Base-by-base conservation (phyloP, 805 yeast species). In the Kazachstania psychrophila region DNA sequence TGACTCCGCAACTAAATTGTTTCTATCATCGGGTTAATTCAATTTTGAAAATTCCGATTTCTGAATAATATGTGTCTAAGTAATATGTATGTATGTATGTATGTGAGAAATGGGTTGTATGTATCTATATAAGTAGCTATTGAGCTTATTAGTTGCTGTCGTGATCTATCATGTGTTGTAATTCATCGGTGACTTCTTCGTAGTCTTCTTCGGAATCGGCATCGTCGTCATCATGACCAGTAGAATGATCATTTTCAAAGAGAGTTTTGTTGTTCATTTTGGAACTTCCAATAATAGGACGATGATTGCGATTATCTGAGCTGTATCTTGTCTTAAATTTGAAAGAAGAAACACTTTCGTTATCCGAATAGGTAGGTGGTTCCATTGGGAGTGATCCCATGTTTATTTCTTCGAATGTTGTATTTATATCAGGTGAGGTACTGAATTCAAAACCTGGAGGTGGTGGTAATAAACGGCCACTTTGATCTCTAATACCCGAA, bases 351-450 rank as follows among this genome's bases (percentile, higher is more conserved):
- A 28, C n/a, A 25, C 34, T 23, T 31, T 39, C 35, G 16, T 34
- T 33, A 38, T 53, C 55, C n/a, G 58, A 51, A 41, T 65, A 65
- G 7, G 44, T 49, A 6, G 69, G 69, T 2, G 69, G 69, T 11
- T 61, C 60, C 12, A 60, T 53, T 2, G 66, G 60, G 24, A 62
- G 44, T 8, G 60, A 49, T 30, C 55, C 46, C 37, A 64, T 35
- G 7, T 58, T 56, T 26, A 60, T 58, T 20, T 56, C 54, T 38
- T 64, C 68, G 18, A 42, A 43, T 18, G 35, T 38, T 8, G 23
- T 15, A 8, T 33, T 33, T 3, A 38, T 27, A 11, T 34, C 38
- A 3, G 55, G 56, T 2, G 57, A 52, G 5, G 55, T 48, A 24
- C 59, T 54, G 35, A 47, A 60, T 32, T 59, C 64, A 30, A 60